A percentile compares a stretch with the other conserved stretches of the same genome.
Conservation (phyloP, 2,329 filamentous ascomycete genomes). For the Neoarthrinium moseri region DNA sequence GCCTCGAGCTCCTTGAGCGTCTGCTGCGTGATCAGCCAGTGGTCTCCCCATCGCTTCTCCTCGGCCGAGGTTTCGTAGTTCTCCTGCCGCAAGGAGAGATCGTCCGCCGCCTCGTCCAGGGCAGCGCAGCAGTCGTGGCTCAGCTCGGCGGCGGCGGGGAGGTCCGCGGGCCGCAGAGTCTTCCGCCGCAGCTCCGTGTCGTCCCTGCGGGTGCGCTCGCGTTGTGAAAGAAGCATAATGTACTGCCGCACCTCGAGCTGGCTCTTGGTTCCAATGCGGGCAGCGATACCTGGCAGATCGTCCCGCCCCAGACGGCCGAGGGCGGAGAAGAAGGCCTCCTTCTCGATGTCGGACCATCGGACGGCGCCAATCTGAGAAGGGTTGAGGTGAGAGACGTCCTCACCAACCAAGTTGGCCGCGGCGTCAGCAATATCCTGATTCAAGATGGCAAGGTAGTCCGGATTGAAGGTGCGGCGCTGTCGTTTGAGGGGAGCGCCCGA, state of each 20-base stretch:
- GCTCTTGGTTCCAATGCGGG: slow-evolving; percentile 67
- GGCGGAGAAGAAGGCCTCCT: slow-evolving; percentile 65
- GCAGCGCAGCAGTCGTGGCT: slow-evolving; percentile 61
- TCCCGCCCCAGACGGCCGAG: slow-evolving; percentile 63
- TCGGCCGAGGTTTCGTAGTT: slow-evolving; percentile 60
- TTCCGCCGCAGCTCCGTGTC: slow-evolving; percentile 28
- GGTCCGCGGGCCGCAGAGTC: slow-evolving; percentile 48
- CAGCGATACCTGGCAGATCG: slow-evolving; percentile 61
- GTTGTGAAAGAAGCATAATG: slow-evolving; percentile 58
- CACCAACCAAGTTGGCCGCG: slow-evolving; percentile 31
- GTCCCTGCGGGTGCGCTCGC: slow-evolving; percentile 38
- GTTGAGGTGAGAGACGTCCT: slow-evolving; percentile 28
- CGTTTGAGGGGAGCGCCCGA: slow-evolving; percentile 42
- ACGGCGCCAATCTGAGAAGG: slow-evolving; percentile 66
- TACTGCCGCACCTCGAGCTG: slow-evolving; percentile 72
- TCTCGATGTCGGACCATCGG: slow-evolving; percentile 70
- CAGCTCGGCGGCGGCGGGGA: slow-evolving; percentile 73
- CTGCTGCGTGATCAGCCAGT: slow-evolving; percentile 62
- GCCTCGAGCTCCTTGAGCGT: slow-evolving; percentile 17
- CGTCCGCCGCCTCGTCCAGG: slow-evolving; percentile 68
- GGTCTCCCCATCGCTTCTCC: slow-evolving; percentile 55
- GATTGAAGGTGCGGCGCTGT: slow-evolving; percentile 39
- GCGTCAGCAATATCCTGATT: slow-evolving; percentile 60
- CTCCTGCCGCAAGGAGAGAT: slow-evolving; percentile 64
- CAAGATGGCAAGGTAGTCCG: slow-evolving; percentile 47